Conservation (phyloP, 805 yeast species). For the Teunomyces kruisii region DNA sequence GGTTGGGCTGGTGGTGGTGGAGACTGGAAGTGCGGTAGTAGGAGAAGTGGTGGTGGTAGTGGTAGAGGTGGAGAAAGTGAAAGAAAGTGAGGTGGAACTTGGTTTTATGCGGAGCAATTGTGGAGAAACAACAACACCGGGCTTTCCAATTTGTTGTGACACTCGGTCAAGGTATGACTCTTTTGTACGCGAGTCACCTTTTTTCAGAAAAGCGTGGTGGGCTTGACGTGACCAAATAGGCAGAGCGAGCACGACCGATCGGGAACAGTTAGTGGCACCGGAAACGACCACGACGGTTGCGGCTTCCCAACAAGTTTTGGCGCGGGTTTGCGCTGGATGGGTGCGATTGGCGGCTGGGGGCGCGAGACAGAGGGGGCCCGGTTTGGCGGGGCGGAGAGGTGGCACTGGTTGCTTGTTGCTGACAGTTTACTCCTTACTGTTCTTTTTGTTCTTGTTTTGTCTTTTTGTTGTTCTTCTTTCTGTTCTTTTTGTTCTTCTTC, state of each 20-base stretch:
- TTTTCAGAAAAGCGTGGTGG: neutral
- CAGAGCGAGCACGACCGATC: neutral
- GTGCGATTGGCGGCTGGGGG: no score
- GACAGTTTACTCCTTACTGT: no score
- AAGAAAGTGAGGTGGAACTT: no score
- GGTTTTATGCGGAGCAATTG: neutral
- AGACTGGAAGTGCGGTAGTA: neutral
- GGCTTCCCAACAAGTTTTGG: neutral
- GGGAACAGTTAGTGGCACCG: slow-evolving; percentile 2
- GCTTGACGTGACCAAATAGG: slow-evolving; percentile 2
- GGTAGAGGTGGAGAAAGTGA: neutral
- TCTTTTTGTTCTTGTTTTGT: no score
- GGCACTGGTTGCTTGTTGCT: no score
- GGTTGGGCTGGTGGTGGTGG: neutral
- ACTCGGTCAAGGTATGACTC: neutral
- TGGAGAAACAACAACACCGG: no score
- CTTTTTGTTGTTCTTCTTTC: no score
- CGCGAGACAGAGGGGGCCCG: no score
- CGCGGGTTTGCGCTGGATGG: no score
- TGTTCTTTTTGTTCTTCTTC: no score
- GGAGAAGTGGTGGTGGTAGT: neutral
- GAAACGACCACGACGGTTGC: neutral
- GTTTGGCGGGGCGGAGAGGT: no score
- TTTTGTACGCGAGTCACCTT: slow-evolving; percentile 1
- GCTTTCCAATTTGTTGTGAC: no score